Evolutionary conservation across 805 yeast genomes (phyloP).

Genomic region (Wickerhamomyces mucosus): DNA sequence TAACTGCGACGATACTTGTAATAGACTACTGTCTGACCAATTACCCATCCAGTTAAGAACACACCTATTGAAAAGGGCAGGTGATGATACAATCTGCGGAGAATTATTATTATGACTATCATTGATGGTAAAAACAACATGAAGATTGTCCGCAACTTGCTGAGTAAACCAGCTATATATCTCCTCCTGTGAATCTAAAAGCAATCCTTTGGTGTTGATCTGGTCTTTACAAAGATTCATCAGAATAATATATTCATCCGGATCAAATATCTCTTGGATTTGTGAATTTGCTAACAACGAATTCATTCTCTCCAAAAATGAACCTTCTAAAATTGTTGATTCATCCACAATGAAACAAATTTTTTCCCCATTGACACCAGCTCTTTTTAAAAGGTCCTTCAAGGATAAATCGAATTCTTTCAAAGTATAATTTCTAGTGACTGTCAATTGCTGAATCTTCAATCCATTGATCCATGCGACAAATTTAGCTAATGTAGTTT

Average conservation of each 20-base stretch:
- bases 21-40: constrained; percentile 50
- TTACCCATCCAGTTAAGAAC: constrained; percentile 84
- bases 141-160: constrained; percentile 62
- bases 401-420: constrained; percentile 60
- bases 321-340: constrained; percentile 60
- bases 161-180: constrained; percentile 63
- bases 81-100: constrained; percentile 58
- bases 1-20: constrained; percentile 37
- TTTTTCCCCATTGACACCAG: constrained; percentile 48
- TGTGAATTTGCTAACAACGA: constrained; percentile 90
- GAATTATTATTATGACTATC: constrained; percentile 25
- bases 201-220: constrained; percentile 48
- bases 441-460: constrained; percentile 46
- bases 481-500: constrained; percentile 64
- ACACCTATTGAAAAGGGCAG: constrained; percentile 85
- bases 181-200: constrained; percentile 62
- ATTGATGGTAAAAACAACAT: constrained; percentile 71
- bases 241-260: constrained; percentile 50
- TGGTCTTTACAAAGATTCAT: constrained; percentile 47
- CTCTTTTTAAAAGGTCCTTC: constrained; percentile 38
- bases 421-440: constrained; percentile 43
- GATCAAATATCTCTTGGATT: constrained; percentile 80
- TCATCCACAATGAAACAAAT: constrained; percentile 75
- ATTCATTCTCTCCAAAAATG: constrained; percentile 87
- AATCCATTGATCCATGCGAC: constrained; percentile 90